Percentiles rank a stretch among this genome's conserved stretches.
phyloP scores from a whole-genome alignment of 2,329 filamentous ascomycete species.

The Cordyceps pruinosa region DNA sequence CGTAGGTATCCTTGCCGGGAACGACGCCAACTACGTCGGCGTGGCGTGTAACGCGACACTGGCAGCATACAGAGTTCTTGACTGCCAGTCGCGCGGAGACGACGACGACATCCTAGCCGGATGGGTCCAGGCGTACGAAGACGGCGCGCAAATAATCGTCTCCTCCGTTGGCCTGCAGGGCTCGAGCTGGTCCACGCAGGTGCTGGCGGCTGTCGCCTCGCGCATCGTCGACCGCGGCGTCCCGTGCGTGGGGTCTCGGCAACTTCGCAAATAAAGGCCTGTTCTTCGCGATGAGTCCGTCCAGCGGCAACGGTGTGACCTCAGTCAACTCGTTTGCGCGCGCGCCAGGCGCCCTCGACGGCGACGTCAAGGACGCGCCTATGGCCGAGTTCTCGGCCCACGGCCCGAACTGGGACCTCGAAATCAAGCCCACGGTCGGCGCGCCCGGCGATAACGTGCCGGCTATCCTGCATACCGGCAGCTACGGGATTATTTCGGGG shows the following conservation, averaged over 20 bases:
- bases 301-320: constrained; percentile 1
- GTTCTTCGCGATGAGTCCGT: constrained; percentile 1
- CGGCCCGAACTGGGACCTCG: not conserved
- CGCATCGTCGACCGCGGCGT: constrained; percentile 3
- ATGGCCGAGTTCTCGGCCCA: not conserved
- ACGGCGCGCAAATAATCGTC: constrained; percentile 9
- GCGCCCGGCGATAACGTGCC: not conserved
- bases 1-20: constrained; percentile 6
- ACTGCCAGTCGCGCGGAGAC: not conserved
- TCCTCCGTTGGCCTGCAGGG: constrained; percentile 1
- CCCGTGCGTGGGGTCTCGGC: constrained; percentile 2
- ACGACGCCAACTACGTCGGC: not conserved
- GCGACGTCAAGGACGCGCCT: not conserved
- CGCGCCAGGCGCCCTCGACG: not conserved
- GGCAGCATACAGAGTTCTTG: not conserved
- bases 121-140: constrained; percentile 8
- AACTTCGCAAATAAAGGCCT: not conserved
- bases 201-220: not conserved
- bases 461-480: not conserved
- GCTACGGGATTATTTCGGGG: not conserved
- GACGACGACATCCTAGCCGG: constrained; percentile 10
- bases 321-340: constrained; percentile 8
- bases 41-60: not conserved
- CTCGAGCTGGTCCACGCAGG: not conserved
- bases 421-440: not conserved